Percentiles rank a stretch among this genome's conserved stretches.
phyloP scores from a whole-genome alignment of 139 green algal species.

The Picochlorum sp. region DNA sequence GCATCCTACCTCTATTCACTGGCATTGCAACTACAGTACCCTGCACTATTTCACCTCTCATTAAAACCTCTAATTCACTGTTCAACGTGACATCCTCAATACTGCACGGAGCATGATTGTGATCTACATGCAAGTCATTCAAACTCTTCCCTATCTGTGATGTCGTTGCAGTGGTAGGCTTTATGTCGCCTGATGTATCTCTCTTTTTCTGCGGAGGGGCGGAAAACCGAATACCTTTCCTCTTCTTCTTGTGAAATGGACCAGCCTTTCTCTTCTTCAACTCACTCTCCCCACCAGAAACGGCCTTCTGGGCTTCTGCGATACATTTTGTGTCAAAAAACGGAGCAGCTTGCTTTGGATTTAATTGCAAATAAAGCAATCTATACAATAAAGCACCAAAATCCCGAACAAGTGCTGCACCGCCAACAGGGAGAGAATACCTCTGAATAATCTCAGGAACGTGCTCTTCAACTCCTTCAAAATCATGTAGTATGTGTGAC shows the following conservation, averaged over 20 bases:
- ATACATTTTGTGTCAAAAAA: conserved; percentile 18
- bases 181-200: neutral
- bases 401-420: conserved; percentile 10
- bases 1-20: conserved; percentile 3
- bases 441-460: conserved; percentile 41
- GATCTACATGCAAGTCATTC: too few species aligned
- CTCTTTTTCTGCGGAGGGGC: neutral
- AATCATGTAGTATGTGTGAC: conserved; percentile 42
- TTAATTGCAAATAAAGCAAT: conserved; percentile 43
- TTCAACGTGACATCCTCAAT: neutral
- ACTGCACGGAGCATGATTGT: neutral
- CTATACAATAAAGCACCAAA: conserved; percentile 50
- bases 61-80: neutral
- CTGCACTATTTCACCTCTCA: neutral
- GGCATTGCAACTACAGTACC: neutral
- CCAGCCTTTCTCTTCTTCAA: neutral
- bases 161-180: neutral
- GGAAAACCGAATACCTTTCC: neutral
- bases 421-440: conserved; percentile 27
- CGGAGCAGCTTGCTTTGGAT: conserved; percentile 28
- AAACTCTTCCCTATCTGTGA: neutral
- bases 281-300: neutral
- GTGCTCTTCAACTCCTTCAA: conserved; percentile 33
- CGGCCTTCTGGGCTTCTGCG: neutral
- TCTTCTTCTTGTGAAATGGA: neutral